Evolutionary conservation across 306 rosid genomes (phyloP), one percentile per base, ranked within the genome.

Genomic region (Castanospermum australe): DNA sequence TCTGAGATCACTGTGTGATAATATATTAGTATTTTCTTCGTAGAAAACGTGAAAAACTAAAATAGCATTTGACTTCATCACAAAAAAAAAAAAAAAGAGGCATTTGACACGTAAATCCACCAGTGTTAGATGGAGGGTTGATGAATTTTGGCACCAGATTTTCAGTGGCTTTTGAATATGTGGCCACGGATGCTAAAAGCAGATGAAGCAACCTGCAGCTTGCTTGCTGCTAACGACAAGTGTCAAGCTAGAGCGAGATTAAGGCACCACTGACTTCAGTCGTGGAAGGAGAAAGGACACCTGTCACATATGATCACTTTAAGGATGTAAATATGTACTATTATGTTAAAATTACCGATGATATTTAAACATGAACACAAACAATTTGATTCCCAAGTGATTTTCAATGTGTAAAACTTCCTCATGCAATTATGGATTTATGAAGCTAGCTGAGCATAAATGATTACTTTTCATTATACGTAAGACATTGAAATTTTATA

Each of bases 121-220:
- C 71, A 57, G 4, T 81, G 93, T 90, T 93, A 93, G 98, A 94
- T 92, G 79, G 72, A 83, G 48, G 67, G 91, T 91, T 80, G 98
- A 89, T 92, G 93, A 76, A 80, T 78, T 57, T 73, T 63, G 38
- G 83, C 82, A 90, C 84, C 92, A 69, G 93, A 87, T 76, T 89
- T 88, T 90, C 90, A 78, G 83, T 77, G 82, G 66, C 24, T 78
- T 84, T 83, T 84, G 88, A 85, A 75, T 80, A 66, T 64, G 8
- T 55, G 75, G 81, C 78, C 68, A 60, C 47, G 36, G 45, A 59
- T 79, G 83, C 67, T 28, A 54, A 71, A 71, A 24, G 62, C 71
- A 51, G 56, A 81, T 73, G 74, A 78, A 79, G 88, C 81, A 86
- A 86, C 75, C 72, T 6, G 8, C 21, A 54, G 45, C 32, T 77